Percentiles rank a stretch among this genome's conserved stretches.
Evolutionary conservation across 2,329 filamentous ascomycete species (phyloP).

Genomic region (Pyrenophora tritici-repentis): DNA sequence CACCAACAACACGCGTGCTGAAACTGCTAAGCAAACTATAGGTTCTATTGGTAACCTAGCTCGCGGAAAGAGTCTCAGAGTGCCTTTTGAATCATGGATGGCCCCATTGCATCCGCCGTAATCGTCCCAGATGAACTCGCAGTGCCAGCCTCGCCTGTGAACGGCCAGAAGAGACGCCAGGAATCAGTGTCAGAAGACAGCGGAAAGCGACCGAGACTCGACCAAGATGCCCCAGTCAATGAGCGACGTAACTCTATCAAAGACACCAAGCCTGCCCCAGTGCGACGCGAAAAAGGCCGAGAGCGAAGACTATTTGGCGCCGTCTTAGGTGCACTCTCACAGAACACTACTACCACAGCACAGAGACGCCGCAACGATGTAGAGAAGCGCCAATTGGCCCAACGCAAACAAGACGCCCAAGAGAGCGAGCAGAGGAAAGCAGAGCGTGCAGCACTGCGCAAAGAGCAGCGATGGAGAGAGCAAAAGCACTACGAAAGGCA

Average conservation of each 20-base stretch:
- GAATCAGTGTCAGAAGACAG: slow-evolving; percentile 58
- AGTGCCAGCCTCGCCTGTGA: slow-evolving; percentile 39
- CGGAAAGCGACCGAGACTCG: slow-evolving; percentile 59
- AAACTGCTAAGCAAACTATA: not conserved
- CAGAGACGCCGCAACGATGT: slow-evolving; percentile 76
- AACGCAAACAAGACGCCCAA: slow-evolving; percentile 71
- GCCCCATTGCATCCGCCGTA: slow-evolving; percentile 59
- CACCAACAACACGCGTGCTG: slow-evolving; percentile 1
- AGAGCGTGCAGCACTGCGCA: slow-evolving; percentile 68
- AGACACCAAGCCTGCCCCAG: slow-evolving; percentile 45
- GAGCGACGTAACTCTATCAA: slow-evolving; percentile 27
- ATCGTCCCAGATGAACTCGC: slow-evolving; percentile 53
- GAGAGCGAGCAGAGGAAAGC: slow-evolving; percentile 71
- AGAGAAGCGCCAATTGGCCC: slow-evolving; percentile 79
- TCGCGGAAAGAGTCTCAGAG: not conserved
- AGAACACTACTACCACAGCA: slow-evolving; percentile 64
- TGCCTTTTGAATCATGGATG: slow-evolving; percentile 35
- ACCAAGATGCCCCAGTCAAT: slow-evolving; percentile 33
- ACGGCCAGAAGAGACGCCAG: slow-evolving; percentile 56
- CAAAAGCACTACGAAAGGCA: slow-evolving; percentile 77
- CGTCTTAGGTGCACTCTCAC: slow-evolving; percentile 76
- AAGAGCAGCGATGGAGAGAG: slow-evolving; percentile 65
- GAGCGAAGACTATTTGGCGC: slow-evolving; percentile 86
- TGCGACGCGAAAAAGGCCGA: slow-evolving; percentile 72
- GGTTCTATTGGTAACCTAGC: not conserved